These are phyloP conservation scores for Penicillium cinerascens DNA, from an alignment of 495 filamentous ascomycete species.

Conservation along the genomic window DNA sequence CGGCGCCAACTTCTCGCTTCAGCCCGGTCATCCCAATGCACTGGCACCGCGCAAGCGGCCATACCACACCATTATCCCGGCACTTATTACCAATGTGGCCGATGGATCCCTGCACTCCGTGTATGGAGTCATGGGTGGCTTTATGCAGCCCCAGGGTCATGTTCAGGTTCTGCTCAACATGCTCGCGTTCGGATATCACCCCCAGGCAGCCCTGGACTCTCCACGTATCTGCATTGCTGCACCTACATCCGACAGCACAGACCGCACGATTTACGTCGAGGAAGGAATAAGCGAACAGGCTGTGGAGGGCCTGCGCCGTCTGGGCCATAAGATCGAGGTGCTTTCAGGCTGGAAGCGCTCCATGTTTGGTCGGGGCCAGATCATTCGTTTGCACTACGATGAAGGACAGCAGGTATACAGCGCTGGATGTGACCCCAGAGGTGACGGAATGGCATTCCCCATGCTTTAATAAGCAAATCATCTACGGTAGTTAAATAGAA, in stretches of 20 bases:
- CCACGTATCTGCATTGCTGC: conserved; percentile 82
- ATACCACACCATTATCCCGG: conserved; percentile 97
- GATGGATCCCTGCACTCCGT: conserved; percentile 75
- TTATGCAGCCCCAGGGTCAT: conserved; percentile 98
- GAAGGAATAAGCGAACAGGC: conserved; percentile 73
- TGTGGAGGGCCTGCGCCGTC: conserved; percentile 57
- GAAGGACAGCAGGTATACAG: conserved; percentile 70
- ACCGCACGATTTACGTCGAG: conserved; percentile 71
- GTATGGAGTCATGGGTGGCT: conserved; percentile 96
- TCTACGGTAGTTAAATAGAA: neutral
- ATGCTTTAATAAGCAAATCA: conserved; percentile 13
- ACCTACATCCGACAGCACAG: conserved; percentile 49
- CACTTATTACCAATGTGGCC: conserved; percentile 71
- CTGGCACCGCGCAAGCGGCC: conserved; percentile 82
- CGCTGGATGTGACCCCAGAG: conserved; percentile 82
- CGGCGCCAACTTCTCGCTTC: conserved; percentile 76
- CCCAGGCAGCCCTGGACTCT: conserved; percentile 87
- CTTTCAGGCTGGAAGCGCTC: conserved; percentile 62
- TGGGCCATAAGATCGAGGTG: conserved; percentile 74
- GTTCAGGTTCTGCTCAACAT: conserved; percentile 93
- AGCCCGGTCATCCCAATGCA: conserved; percentile 67
- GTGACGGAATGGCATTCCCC: conserved; percentile 81
- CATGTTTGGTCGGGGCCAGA: conserved; percentile 86
- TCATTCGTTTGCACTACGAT: conserved; percentile 74
- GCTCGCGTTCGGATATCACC: conserved; percentile 76